Percentiles rank a stretch among this genome's conserved stretches.
These are phyloP conservation scores for Strobilomyces dryophilus DNA, from an alignment of 768 basidiomycete genomes.

Conservation along the genomic window DNA sequence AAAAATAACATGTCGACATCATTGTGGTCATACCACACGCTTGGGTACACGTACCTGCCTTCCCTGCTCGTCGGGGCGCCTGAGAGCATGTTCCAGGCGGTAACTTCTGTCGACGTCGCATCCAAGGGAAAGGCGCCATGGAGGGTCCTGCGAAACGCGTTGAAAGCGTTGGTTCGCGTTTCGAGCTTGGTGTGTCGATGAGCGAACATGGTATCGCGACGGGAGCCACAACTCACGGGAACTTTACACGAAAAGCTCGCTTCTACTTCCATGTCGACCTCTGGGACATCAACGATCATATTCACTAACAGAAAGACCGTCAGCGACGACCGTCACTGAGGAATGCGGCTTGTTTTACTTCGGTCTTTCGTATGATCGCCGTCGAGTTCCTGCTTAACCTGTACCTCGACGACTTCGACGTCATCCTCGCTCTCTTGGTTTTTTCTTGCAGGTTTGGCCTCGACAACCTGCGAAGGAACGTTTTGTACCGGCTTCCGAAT, in stretches of 20 bases:
- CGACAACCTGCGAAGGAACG: neutral
- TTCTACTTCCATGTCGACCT: constrained; percentile 37
- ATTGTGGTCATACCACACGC: neutral
- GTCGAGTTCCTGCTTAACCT: neutral
- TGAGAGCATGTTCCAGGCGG: constrained; percentile 25
- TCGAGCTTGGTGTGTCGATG: constrained; percentile 24
- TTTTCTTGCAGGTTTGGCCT: neutral
- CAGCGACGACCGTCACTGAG: too few species aligned
- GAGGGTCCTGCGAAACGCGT: constrained; percentile 38
- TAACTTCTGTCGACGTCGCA: constrained; percentile 1
- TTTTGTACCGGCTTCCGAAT: neutral
- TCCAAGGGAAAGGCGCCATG: constrained; percentile 20
- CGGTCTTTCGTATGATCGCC: neutral
- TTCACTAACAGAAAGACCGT: neutral
- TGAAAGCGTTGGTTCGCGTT: constrained; percentile 35
- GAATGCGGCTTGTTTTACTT: neutral
- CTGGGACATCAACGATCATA: constrained; percentile 21
- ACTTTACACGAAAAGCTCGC: constrained; percentile 40
- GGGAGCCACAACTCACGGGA: constrained; percentile 25
- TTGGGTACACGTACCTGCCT: constrained; percentile 19
- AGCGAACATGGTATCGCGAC: neutral
- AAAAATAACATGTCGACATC: neutral
- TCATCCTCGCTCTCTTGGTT: constrained; percentile 2
- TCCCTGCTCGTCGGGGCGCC: constrained; percentile 13
- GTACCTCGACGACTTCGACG: constrained; percentile 12